Conservation (phyloP, 495 filamentous ascomycete species). For the Neohortaea acidophila region DNA sequence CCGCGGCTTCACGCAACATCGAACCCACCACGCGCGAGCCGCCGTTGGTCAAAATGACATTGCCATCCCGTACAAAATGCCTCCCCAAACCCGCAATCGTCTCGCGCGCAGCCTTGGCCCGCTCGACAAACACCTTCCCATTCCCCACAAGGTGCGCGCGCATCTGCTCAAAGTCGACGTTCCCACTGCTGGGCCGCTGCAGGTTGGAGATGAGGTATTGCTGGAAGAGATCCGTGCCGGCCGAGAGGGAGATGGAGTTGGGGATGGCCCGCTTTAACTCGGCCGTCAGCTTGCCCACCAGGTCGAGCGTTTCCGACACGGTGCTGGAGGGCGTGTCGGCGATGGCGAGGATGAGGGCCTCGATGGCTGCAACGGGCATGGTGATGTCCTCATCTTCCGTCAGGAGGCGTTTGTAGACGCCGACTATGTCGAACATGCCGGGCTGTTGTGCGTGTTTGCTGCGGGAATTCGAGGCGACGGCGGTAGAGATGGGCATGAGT, state of each 20-base stretch:
- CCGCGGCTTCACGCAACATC: conserved; percentile 56
- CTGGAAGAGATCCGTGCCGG: conserved; percentile 91
- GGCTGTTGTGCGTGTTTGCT: no score
- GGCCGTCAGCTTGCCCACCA: conserved; percentile 57
- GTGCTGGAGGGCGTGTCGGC: conserved; percentile 61
- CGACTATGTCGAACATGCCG: conserved; percentile 33
- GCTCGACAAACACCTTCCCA: conserved; percentile 64
- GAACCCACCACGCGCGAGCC: conserved; percentile 70
- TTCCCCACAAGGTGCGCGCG: conserved; percentile 70
- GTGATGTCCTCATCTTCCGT: conserved; percentile 66
- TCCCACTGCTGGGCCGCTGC: conserved; percentile 40
- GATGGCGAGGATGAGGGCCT: conserved; percentile 73
- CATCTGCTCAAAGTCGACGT: conserved; percentile 63
- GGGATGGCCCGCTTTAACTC: conserved; percentile 58
- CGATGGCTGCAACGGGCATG: conserved; percentile 90
- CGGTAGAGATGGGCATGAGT: no score
- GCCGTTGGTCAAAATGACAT: conserved; percentile 72
- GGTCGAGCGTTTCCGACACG: conserved; percentile 80
- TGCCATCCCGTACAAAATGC: conserved; percentile 59
- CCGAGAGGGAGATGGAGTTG: conserved; percentile 81
- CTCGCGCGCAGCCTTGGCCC: conserved; percentile 72
- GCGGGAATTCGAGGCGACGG: no score
- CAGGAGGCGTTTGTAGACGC: conserved; percentile 43
- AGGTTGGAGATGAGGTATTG: conserved; percentile 69
- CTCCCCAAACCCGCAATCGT: conserved; percentile 67